These are phyloP conservation scores for Suhomyces taliae DNA, from an alignment of 1,139 yeast species.

Conservation along the genomic window DNA sequence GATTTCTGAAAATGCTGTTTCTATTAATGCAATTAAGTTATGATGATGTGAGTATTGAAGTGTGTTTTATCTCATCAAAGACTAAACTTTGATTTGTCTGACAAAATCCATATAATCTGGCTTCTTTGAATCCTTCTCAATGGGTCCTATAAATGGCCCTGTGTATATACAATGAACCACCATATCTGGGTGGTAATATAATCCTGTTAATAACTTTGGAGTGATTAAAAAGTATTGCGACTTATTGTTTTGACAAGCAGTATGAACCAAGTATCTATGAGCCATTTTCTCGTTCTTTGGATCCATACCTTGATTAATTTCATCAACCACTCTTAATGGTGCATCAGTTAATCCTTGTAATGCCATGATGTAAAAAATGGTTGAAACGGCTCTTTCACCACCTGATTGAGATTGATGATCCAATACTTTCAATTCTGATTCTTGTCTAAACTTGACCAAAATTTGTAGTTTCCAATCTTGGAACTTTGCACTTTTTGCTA, in stretches of 20 bases:
- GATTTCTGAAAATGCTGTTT: too few species aligned
- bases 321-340: conserved; percentile 95
- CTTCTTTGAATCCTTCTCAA: conserved; percentile 16
- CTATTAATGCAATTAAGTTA: too few species aligned
- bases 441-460: conserved; percentile 80
- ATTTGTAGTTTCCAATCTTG: conserved; percentile 84
- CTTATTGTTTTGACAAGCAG: conserved; percentile 65
- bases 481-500: conserved; percentile 55
- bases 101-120: conserved; percentile 33
- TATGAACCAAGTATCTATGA: conserved; percentile 81
- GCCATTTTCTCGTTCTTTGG: conserved; percentile 87
- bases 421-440: conserved; percentile 64
- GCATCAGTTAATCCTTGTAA: conserved; percentile 88
- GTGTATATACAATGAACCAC: conserved; percentile 87
- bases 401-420: conserved; percentile 94
- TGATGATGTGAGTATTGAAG: too few species aligned
- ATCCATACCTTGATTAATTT: conserved; percentile 99
- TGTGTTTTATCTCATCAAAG: neutral
- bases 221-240: conserved; percentile 89
- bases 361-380: conserved; percentile 86
- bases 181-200: conserved; percentile 81
- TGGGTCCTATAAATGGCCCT: conserved; percentile 41
- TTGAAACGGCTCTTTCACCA: conserved; percentile 95
- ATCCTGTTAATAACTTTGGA: conserved; percentile 81
- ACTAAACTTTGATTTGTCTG: neutral